These are phyloP conservation scores for Sarcodon aspratus DNA, from an alignment of 768 basidiomycete genomes.

Conservation along the genomic window DNA sequence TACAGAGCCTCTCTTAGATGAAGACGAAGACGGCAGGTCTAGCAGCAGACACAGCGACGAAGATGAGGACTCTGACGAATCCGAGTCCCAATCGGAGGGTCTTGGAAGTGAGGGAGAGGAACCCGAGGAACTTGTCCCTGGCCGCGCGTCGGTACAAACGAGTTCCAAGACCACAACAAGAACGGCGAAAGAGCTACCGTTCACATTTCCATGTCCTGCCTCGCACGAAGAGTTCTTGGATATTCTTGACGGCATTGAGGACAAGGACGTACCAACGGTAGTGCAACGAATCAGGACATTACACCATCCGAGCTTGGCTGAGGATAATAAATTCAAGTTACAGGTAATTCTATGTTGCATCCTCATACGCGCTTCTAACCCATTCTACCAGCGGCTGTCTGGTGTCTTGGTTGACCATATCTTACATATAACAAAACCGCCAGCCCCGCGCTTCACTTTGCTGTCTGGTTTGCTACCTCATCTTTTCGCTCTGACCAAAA, in stretches of 20 bases:
- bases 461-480: constrained; percentile 67
- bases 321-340: constrained; percentile 86
- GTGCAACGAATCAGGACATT: constrained; percentile 85
- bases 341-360: constrained; percentile 43
- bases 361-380: background rate
- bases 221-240: constrained; percentile 86
- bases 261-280: constrained; percentile 66
- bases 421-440: constrained; percentile 59
- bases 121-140: constrained; percentile 28
- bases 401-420: constrained; percentile 83
- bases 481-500: constrained; percentile 61
- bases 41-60: constrained; percentile 28
- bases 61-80: constrained; percentile 24
- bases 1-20: constrained; percentile 4
- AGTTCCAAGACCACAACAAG: constrained; percentile 13
- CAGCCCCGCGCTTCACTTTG: constrained; percentile 45
- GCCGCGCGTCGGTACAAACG: constrained; percentile 21
- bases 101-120: background rate
- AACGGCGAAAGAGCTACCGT: constrained; percentile 61
- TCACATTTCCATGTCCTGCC: constrained; percentile 82
- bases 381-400: constrained; percentile 45
- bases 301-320: constrained; percentile 85
- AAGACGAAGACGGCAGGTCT: constrained; percentile 11
- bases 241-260: constrained; percentile 59
- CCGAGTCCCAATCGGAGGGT: constrained; percentile 25